Evolutionary conservation across 2,329 filamentous ascomycete species (phyloP).

Genomic region (Diaporthe vexans): DNA sequence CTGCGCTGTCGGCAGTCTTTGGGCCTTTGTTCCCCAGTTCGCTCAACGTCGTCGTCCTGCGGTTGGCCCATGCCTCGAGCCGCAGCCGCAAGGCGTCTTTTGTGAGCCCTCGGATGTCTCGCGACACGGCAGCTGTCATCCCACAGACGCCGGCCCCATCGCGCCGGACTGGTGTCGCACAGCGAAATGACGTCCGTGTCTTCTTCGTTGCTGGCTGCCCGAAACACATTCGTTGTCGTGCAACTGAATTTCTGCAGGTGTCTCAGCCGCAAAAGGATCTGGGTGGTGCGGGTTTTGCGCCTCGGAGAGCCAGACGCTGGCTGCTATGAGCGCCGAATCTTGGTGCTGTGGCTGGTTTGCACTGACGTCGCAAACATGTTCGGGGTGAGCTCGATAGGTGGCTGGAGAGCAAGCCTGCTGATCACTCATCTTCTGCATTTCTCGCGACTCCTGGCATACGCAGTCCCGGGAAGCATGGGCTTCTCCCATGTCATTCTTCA

Average conservation of each 20-base stretch:
- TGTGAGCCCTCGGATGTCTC: constrained; percentile 34
- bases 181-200: neutral
- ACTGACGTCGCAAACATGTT: neutral
- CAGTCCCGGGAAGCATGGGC: neutral
- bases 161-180: neutral
- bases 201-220: neutral
- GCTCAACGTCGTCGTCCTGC: constrained; percentile 9
- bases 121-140: constrained; percentile 35
- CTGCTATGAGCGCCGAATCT: neutral
- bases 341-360: neutral
- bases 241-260: neutral
- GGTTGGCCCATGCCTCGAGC: constrained; percentile 35
- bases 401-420: neutral
- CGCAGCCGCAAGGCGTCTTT: constrained; percentile 31
- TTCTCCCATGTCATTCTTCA: neutral
- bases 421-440: neutral
- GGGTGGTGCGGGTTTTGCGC: neutral
- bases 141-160: constrained; percentile 7
- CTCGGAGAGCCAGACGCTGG: neutral
- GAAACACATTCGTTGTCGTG: constrained; percentile 6
- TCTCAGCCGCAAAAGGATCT: neutral
- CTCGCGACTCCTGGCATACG: neutral
- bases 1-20: neutral
- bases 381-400: too few relatives aligned
- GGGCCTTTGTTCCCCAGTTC: neutral